These are phyloP conservation scores for Vachellia collinsii DNA, from an alignment of 306 rosid species.

Conservation along the genomic window DNA sequence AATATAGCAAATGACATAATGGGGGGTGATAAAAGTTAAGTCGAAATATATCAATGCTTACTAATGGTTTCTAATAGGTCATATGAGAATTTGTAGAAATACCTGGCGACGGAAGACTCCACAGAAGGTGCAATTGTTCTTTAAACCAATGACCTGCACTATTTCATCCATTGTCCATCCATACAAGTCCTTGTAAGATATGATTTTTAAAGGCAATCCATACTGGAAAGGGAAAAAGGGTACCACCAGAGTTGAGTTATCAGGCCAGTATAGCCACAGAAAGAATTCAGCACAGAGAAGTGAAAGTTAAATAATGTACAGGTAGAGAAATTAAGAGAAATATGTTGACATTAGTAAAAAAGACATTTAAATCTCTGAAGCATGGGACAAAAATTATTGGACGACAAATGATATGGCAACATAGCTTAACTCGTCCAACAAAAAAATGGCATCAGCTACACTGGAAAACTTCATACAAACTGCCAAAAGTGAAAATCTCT, in stretches of 20 bases:
- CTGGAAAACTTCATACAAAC: neutral
- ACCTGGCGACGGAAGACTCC: conserved; percentile 97
- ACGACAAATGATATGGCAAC: neutral
- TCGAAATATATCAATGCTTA: neutral
- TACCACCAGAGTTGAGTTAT: neutral
- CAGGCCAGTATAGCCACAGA: neutral
- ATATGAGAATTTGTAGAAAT: neutral
- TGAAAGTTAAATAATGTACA: neutral
- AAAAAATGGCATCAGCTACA: neutral
- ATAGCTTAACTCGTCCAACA: neutral
- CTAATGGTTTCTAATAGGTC: neutral
- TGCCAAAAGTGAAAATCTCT: neutral
- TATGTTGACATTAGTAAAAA: neutral
- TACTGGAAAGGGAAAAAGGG: conserved; percentile 45
- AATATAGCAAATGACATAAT: neutral
- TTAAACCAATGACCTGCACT: conserved; percentile 75
- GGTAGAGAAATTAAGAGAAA: neutral
- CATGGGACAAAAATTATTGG: neutral
- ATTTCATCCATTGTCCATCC: conserved; percentile 99
- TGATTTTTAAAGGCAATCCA: conserved; percentile 73
- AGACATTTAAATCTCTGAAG: neutral
- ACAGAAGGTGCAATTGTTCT: conserved; percentile 95
- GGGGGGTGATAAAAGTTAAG: neutral
- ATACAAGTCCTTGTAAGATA: conserved; percentile 87
- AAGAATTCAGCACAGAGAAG: neutral